Evolutionary conservation across 345 rosid genomes (phyloP), one percentile per base, ranked within the genome.

Genomic region (Limnanthes douglasii): DNA sequence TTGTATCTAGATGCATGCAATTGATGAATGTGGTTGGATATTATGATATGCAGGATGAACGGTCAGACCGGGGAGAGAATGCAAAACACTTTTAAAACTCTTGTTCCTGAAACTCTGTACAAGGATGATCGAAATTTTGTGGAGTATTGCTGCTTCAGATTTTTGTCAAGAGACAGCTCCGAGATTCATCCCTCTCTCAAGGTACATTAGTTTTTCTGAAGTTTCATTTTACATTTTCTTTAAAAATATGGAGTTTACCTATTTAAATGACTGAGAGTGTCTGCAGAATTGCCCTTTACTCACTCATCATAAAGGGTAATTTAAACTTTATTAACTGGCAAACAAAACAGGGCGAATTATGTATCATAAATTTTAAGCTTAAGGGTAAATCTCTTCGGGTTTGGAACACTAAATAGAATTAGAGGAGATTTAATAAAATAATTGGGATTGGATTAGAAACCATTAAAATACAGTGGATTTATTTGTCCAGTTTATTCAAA

Each of bases 121-220:
- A 51, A 51, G 18, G 62, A 84, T 66, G 82, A 78, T 1, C 71
- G 92, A 24, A 64, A 74, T 53, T 61, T 83, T 37, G 81, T 90
- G 61, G 98, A 90, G 34, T 90, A 90, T 48, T 84, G 94, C 66
- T 84, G 94, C 63, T 90, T 79, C 48, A 72, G 94, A 59, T 84
- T 72, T 68, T 66, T 90, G 57, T 79, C 98, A 0, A 74, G 82
- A 59, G 94, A 79, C 51, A 68, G 54, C 64, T 68, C 92, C 11
- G 62, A 72, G 25, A 45, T 84, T 41, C 95, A 79, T 75, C 98
- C 92, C 1, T 50, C 46, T 59, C 83, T 90, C 40, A 79, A 79
- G 98, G 95, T 83, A 53, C 7, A 26, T 1, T 1, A 1, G 5
- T 2, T 50, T 20, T 17, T 19, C 4, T 10, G 8, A 17, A 19